Base-by-base conservation (phyloP, 2,329 filamentous ascomycete species). In the Exophiala lecanii-corni region DNA sequence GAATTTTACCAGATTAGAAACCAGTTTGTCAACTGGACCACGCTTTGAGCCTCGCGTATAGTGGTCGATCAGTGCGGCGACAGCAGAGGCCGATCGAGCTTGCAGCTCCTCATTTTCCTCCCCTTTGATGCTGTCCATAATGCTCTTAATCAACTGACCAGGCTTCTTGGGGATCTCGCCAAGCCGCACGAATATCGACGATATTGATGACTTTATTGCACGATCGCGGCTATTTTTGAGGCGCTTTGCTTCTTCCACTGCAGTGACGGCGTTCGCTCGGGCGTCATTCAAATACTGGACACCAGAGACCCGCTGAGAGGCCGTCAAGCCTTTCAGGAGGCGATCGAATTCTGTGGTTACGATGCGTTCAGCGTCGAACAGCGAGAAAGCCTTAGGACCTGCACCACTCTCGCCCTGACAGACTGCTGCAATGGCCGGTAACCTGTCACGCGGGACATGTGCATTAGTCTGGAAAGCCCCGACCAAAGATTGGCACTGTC, bases 121-220 rank as follows among this genome's bases (percentile, higher is more conserved):
- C 26, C 81, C 82, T 67, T 97, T 98, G 59, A 98, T 79, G 58
- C 91, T 97, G 63, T 98, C 92, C 92, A 98, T 98, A 65, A 98
- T 86, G 2, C 82, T 87, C 67, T 95, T 96, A 68, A 98, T 98
- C 9, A 95, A 80, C 13, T 83, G 79, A 49, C 87, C 89, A 7
- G 91, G 89, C 62, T 94, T 97, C 76, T 95, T 97, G 0, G 94
- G 91, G 7, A 96, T 75, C 20, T 85, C 76, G 45, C 82, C 80
- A 68, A 97, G 82, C n/a, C 89, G 84, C 36, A 98, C 85, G 43
- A 97, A 69, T 9, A 89, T 89, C 51, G 86, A 88, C 9, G 91
- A 88, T 15, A 89, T 86, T 5, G 87, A 85, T 12, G 92, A 87
- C 61, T 82, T 83, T 62, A 98, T 84, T 26, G 92, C 84, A 39